phyloP scores from a whole-genome alignment of 768 basidiomycete species.

The Pulveroboletus ravenelii region DNA sequence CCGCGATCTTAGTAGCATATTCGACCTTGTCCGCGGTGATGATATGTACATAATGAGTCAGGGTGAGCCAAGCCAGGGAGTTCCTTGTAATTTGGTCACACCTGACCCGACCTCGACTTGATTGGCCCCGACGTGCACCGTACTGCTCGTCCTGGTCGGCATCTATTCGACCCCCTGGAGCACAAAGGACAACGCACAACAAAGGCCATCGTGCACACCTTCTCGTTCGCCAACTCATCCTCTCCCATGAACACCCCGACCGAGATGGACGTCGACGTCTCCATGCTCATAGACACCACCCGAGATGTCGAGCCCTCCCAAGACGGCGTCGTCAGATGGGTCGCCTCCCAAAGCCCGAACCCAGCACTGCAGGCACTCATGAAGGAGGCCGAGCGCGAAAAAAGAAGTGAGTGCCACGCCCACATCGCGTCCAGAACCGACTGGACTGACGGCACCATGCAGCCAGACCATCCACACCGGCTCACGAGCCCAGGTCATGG shows the following conservation, averaged over 20 bases:
- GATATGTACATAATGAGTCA: no score
- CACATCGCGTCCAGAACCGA: background rate
- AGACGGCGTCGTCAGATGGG: slow-evolving; percentile 22
- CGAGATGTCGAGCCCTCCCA: slow-evolving; percentile 5
- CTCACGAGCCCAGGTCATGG: slow-evolving; percentile 12
- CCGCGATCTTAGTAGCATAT: no score
- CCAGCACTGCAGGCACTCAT: slow-evolving; percentile 24
- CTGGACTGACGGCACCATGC: background rate
- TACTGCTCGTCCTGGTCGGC: no score
- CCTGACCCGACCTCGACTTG: no score
- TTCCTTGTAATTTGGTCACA: no score
- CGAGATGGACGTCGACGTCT: background rate
- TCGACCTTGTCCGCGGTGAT: no score
- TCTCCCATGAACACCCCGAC: background rate
- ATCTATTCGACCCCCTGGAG: no score
- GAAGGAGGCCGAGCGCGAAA: slow-evolving; percentile 26
- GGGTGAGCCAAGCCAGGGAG: no score
- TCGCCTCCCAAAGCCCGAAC: slow-evolving; percentile 22
- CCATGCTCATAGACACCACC: slow-evolving; percentile 12
- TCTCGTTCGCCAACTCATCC: background rate
- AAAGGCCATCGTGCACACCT: background rate
- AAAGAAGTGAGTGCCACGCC: slow-evolving; percentile 12
- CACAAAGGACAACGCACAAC: background rate
- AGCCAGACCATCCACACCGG: slow-evolving; percentile 17
- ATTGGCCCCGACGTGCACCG: background rate